phyloP scores from a whole-genome alignment of 352 stramenopile species.

The Pythium dissimile region DNA sequence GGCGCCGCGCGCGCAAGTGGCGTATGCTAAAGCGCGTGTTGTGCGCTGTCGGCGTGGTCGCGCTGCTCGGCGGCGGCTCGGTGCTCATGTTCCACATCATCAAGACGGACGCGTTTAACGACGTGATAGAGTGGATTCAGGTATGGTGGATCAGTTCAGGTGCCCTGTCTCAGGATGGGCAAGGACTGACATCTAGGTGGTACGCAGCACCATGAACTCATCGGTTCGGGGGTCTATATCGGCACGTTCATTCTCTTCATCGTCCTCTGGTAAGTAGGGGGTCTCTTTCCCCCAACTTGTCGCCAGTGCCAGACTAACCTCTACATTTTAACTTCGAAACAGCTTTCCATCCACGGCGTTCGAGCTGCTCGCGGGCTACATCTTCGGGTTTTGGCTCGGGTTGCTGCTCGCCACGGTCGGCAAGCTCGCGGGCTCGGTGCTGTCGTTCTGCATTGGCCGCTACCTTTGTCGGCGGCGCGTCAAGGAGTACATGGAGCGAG shows the following conservation, averaged over 20 bases:
- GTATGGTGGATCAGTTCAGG: constrained; percentile 6
- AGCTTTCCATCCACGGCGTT: constrained; percentile 77
- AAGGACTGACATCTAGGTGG: neutral
- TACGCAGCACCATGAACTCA: constrained; percentile 28
- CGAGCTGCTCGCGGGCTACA: constrained; percentile 73
- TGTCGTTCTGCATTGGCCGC: constrained; percentile 66
- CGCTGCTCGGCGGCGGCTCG: constrained; percentile 21
- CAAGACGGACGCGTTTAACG: constrained; percentile 42
- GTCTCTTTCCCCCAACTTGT: too few relatives aligned
- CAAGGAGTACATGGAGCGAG: constrained; percentile 65
- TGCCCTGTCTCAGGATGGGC: neutral
- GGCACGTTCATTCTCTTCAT: constrained; percentile 44
- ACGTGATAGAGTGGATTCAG: constrained; percentile 48
- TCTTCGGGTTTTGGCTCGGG: constrained; percentile 74
- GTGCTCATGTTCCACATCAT: constrained; percentile 33
- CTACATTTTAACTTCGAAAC: too few relatives aligned
- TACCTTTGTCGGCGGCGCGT: constrained; percentile 63
- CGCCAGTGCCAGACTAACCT: too few relatives aligned
- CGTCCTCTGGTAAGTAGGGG: constrained; percentile 34
- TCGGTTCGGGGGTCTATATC: constrained; percentile 43
- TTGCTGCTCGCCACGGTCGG: constrained; percentile 56
- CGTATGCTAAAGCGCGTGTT: constrained; percentile 20
- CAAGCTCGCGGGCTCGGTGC: constrained; percentile 64
- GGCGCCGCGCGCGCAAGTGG: constrained; percentile 13
- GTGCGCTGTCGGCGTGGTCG: constrained; percentile 16